Evolutionary conservation across 768 basidiomycete genomes (phyloP), one percentile per base, ranked within the genome.

Genomic region (Pleurotus sapidus): DNA sequence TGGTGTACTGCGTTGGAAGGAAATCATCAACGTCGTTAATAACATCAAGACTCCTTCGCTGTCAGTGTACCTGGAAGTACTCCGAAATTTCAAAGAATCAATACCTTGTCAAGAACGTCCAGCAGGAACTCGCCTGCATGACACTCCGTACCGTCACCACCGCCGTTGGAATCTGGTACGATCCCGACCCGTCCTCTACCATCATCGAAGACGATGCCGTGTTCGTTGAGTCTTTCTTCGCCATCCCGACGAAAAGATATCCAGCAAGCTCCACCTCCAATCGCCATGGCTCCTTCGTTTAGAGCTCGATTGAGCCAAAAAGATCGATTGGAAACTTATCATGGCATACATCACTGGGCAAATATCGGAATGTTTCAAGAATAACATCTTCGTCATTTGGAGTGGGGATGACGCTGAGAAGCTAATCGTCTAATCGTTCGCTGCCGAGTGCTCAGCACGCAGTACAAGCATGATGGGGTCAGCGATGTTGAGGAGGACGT

Each of bases 321-420:
- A 98, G 90, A 88, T 98, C 60, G 95, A 96, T 77, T 88, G 95
- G 67, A 95, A 95, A 69, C 80, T 97, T 64, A 91, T 89, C 11
- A 98, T 98, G 91, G 81, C 88, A 48, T 91, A 93, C 62, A 94
- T 98, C 46, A 94, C 94, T 5, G 87, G 89, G 61, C 86, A 89
- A 43, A 98, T 98, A 57, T 89, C 90, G 17, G 90, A 93, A 70
- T 94, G 86, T 63, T 98, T 98, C 79, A 92, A 93, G 70, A 88
- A 91, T 2, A 95, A 98, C 66, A 77, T 97, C 15, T 98, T 98
- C 70, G 93, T 97, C 71, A 96, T 98, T 62, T 96, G 93, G 90
- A 94, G 92, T 60, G 95, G 97, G 79, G 95, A 98, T 72, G 96
- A 96, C 73, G 91, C 95, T 2, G 92, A 95, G 72, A 97, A 97